These are phyloP conservation scores for Acacia pycnantha DNA, from an alignment of 331 rosid genomes.

Conservation along the genomic window DNA sequence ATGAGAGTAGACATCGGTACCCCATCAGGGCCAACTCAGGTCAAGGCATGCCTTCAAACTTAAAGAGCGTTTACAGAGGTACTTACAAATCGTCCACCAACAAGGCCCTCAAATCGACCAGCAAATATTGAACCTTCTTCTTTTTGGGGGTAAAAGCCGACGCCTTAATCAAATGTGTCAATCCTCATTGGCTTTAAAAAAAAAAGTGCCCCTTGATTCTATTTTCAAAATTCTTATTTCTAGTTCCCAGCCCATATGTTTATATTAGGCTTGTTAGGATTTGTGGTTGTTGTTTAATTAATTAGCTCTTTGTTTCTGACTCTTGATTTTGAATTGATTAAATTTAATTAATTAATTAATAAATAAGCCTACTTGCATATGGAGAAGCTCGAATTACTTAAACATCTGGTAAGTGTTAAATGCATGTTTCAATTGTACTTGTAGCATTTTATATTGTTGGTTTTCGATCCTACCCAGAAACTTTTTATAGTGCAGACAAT, in stretches of 20 bases:
- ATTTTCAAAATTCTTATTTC: background rate
- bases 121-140: too few relatives aligned
- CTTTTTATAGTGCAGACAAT: background rate
- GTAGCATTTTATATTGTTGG: background rate
- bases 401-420: background rate
- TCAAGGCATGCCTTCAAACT: too few relatives aligned
- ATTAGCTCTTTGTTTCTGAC: background rate
- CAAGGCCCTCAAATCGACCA: too few relatives aligned
- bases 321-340: background rate
- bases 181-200: background rate
- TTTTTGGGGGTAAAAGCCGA: too few relatives aligned
- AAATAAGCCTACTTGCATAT: too few relatives aligned
- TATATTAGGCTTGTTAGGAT: background rate
- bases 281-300: background rate
- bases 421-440: background rate
- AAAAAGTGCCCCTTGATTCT: background rate
- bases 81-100: too few relatives aligned
- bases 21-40: too few relatives aligned
- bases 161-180: too few relatives aligned
- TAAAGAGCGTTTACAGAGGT: too few relatives aligned
- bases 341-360: too few relatives aligned
- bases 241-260: background rate
- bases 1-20: too few relatives aligned
- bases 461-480: background rate
- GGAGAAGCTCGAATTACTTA: too few relatives aligned